Percentiles rank a stretch among this genome's conserved stretches.
These are phyloP conservation scores for Candida peoriensis DNA, from an alignment of 805 yeast species.

Conservation along the genomic window DNA sequence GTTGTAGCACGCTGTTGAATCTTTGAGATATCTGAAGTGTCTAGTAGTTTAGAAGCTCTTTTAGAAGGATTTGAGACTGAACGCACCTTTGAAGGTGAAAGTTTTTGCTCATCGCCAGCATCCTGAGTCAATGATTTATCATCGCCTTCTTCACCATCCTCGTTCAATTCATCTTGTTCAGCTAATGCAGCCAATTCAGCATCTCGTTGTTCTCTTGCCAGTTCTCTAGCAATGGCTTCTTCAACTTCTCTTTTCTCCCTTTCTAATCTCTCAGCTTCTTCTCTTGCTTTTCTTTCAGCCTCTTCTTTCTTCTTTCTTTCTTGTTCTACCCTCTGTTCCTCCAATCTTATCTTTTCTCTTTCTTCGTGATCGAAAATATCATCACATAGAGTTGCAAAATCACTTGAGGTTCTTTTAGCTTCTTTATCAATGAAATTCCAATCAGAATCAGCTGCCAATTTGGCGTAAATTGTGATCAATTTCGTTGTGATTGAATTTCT, in stretches of 20 bases:
- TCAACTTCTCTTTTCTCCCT: constrained; percentile 10
- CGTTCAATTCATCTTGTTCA: constrained; percentile 6
- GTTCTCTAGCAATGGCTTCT: constrained; percentile 1
- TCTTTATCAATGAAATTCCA: constrained; percentile 69
- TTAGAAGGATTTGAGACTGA: constrained; percentile 35
- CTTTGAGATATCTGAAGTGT: constrained; percentile 23
- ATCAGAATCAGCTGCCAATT: constrained; percentile 52
- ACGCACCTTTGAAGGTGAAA: constrained; percentile 22
- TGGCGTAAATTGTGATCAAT: constrained; percentile 67
- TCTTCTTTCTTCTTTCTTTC: constrained; percentile 21
- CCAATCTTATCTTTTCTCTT: constrained; percentile 51
- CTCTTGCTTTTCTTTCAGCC: constrained; percentile 19
- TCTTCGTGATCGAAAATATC: constrained; percentile 70
- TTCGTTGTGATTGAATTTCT: constrained; percentile 71
- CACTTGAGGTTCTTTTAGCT: constrained; percentile 71
- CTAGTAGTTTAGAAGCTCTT: constrained; percentile 18
- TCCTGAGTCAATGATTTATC: constrained; percentile 9
- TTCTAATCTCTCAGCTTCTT: constrained; percentile 11
- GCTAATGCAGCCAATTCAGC: constrained; percentile 11
- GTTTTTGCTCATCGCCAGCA: constrained; percentile 12
- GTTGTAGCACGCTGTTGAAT: constrained; percentile 32
- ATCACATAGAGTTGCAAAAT: constrained; percentile 74
- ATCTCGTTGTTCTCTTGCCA: constrained; percentile 18
- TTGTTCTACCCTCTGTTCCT: constrained; percentile 23
- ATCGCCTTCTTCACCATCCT: constrained; percentile 17